These are phyloP conservation scores for Iris pallida DNA, from an alignment of 116 monocot genomes.

Conservation along the genomic window DNA sequence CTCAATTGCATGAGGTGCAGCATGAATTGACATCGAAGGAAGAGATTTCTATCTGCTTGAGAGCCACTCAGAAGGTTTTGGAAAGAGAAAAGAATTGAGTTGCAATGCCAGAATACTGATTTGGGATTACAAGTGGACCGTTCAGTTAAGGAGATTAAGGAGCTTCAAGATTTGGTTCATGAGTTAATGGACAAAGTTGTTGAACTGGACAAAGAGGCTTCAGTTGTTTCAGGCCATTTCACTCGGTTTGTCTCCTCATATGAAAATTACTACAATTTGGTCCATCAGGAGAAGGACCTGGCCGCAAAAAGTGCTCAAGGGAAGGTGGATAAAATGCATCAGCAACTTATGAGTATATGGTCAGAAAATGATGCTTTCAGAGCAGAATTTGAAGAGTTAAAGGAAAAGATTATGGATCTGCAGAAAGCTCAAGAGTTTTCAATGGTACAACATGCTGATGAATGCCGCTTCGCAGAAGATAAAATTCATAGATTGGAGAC, in stretches of 20 bases:
- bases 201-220: constrained; percentile 62
- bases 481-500: constrained; percentile 52
- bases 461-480: constrained; percentile 82
- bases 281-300: constrained; percentile 63
- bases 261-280: constrained; percentile 31
- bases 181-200: constrained; percentile 33
- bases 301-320: constrained; percentile 28
- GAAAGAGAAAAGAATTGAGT: constrained; percentile 51
- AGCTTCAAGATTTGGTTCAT: constrained; percentile 37
- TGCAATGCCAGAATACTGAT: constrained; percentile 52
- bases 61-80: constrained; percentile 31
- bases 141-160: constrained; percentile 32
- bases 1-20: constrained; percentile 39
- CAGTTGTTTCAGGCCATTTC: constrained; percentile 33
- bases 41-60: constrained; percentile 39
- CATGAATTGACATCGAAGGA: constrained; percentile 57
- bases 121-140: constrained; percentile 29
- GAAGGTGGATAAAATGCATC: constrained; percentile 53
- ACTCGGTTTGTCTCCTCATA: constrained; percentile 34
- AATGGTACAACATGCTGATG: constrained; percentile 95
- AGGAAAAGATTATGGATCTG: constrained; percentile 51
- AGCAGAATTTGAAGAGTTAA: constrained; percentile 42
- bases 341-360: constrained; percentile 21
- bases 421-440: constrained; percentile 77
- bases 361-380: constrained; percentile 47